phyloP scores from a whole-genome alignment of 2,329 filamentous ascomycete species.

The Metarhizium sp. region DNA sequence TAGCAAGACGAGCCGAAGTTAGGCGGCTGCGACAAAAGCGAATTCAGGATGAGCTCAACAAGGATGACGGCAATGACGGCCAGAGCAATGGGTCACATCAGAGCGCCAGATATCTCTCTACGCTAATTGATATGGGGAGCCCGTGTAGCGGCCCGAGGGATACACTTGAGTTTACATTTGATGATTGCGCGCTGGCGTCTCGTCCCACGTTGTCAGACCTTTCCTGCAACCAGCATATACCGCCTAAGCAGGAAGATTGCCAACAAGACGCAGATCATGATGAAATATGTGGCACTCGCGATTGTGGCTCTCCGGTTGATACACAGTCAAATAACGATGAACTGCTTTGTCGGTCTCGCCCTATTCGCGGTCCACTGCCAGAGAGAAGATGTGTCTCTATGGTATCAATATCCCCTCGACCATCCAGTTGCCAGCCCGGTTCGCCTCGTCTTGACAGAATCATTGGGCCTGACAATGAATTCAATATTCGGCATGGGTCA shows the following conservation, averaged over 20 bases:
- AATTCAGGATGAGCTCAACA: constrained; percentile 48
- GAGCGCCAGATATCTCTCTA: constrained; percentile 15
- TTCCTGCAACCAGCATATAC: constrained; percentile 1
- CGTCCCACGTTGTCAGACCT: not conserved
- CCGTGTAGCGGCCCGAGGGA: constrained; percentile 36
- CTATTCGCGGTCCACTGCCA: not conserved
- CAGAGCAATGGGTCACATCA: constrained; percentile 17
- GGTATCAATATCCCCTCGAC: not conserved
- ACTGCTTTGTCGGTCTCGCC: not conserved
- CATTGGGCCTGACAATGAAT: constrained; percentile 16
- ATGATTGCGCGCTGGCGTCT: constrained; percentile 1
- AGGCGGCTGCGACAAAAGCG: constrained; percentile 44
- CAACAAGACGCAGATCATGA: not conserved
- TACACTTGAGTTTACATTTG: constrained; percentile 35
- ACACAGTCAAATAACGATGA: not conserved
- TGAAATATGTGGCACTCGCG: not conserved
- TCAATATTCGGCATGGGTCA: constrained; percentile 19
- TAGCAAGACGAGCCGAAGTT: constrained; percentile 46
- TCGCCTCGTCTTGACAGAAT: constrained; percentile 9
- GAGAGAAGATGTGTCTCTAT: not conserved
- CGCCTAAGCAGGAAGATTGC: not conserved
- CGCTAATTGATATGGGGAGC: constrained; percentile 18
- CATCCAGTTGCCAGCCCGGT: constrained; percentile 4
- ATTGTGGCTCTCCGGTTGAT: not conserved
- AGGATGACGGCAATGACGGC: constrained; percentile 30